These are phyloP conservation scores for Vinca minor DNA, from an alignment of 257 asterid species.

Conservation along the genomic window DNA sequence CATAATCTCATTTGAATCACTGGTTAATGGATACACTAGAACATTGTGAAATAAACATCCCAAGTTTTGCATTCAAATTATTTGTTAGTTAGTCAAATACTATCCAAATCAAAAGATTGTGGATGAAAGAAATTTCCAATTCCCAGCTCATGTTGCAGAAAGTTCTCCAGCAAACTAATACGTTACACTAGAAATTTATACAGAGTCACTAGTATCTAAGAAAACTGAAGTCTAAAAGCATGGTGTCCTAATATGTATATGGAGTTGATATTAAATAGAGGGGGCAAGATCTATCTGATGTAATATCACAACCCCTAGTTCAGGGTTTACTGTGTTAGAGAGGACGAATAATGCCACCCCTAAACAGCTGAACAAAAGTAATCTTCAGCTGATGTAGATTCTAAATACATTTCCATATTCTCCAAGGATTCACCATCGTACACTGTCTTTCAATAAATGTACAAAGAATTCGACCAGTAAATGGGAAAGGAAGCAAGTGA, in stretches of 20 bases:
- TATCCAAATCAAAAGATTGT: background rate
- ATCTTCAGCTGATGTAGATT: background rate
- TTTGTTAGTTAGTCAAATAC: background rate
- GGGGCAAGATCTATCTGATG: background rate
- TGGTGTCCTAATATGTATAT: background rate
- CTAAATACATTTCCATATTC: background rate
- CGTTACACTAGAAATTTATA: background rate
- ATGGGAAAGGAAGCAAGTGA: background rate
- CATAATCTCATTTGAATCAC: background rate
- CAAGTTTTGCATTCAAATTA: background rate
- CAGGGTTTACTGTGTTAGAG: background rate
- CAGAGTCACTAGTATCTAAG: background rate
- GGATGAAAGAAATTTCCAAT: background rate
- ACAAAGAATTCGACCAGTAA: background rate
- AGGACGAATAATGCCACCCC: background rate
- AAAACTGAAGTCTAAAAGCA: background rate
- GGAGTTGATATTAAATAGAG: slow-evolving; percentile 1
- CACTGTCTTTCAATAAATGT: background rate
- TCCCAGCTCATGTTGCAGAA: background rate
- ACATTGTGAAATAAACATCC: background rate
- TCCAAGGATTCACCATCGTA: background rate
- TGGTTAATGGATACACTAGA: background rate
- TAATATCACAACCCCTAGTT: background rate
- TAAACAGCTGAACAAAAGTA: background rate
- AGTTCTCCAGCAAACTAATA: background rate